These are phyloP conservation scores for Striga hermonthica DNA, from an alignment of 305 asterid species.

Conservation along the genomic window DNA sequence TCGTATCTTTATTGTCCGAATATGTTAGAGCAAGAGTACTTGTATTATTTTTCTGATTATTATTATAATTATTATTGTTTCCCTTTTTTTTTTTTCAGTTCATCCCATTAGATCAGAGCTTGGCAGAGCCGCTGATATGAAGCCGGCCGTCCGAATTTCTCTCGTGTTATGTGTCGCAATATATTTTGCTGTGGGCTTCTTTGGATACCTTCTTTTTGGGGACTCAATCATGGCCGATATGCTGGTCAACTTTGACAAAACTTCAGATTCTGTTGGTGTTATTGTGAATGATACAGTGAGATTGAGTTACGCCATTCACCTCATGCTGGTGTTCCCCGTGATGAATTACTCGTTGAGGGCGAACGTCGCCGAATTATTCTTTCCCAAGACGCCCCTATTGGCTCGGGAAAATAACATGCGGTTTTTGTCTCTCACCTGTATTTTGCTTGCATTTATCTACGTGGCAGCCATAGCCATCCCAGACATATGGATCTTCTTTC, in stretches of 20 bases:
- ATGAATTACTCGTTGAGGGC: conserved; percentile 85
- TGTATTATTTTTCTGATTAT: no score
- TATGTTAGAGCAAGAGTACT: not conserved
- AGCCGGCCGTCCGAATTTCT: conserved; percentile 70
- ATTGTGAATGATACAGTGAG: conserved; percentile 61
- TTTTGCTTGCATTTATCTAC: conserved; percentile 55
- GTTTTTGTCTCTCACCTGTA: conserved; percentile 54
- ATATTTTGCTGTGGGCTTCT: conserved; percentile 84
- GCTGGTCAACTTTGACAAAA: conserved; percentile 79
- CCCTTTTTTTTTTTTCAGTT: conserved; percentile 44
- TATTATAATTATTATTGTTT: no score
- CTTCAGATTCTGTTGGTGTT: conserved; percentile 51
- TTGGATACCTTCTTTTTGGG: conserved; percentile 89
- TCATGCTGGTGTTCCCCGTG: conserved; percentile 95
- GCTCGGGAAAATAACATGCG: conserved; percentile 41
- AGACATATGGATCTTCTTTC: conserved; percentile 92
- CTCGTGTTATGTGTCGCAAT: conserved; percentile 60
- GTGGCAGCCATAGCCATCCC: conserved; percentile 72
- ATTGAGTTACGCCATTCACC: conserved; percentile 85
- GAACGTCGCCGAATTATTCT: conserved; percentile 72
- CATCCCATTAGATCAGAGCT: conserved; percentile 96
- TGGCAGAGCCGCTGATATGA: conserved; percentile 92
- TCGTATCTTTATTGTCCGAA: not conserved
- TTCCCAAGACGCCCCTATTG: conserved; percentile 53
- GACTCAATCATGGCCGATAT: conserved; percentile 91